These are phyloP conservation scores for Penicillium steckii DNA, from an alignment of 495 filamentous ascomycete genomes.

Conservation along the genomic window DNA sequence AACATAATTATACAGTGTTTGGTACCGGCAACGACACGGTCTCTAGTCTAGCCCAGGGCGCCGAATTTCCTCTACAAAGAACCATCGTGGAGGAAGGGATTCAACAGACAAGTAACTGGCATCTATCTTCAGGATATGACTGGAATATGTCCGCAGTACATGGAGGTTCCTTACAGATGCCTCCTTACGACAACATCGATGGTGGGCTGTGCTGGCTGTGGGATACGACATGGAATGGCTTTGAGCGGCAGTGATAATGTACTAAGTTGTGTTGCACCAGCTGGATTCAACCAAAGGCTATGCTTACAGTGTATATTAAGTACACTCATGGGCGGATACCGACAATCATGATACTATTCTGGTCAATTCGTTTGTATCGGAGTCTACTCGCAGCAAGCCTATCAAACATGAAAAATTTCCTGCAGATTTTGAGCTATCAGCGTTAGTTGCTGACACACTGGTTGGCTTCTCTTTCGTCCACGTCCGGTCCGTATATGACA, in stretches of 20 bases:
- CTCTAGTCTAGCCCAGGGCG: background rate
- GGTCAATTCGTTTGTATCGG: too few relatives aligned
- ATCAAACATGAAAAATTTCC: too few relatives aligned
- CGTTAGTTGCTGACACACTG: background rate
- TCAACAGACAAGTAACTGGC: background rate
- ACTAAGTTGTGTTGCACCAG: too few relatives aligned
- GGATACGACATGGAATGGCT: constrained; percentile 29
- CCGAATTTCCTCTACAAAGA: background rate
- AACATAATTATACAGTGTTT: background rate
- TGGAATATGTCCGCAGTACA: background rate
- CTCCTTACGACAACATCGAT: constrained; percentile 7
- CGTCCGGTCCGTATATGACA: constrained; percentile 31
- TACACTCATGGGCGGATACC: too few relatives aligned
- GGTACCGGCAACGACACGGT: background rate
- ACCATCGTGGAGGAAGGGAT: background rate
- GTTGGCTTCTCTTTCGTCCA: constrained; percentile 21
- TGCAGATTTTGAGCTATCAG: background rate
- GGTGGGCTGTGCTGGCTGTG: constrained; percentile 29
- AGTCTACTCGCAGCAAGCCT: too few relatives aligned
- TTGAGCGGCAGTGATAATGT: constrained; percentile 1
- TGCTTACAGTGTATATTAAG: too few relatives aligned
- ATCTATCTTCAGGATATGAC: background rate
- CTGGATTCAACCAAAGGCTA: too few relatives aligned
- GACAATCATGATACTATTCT: too few relatives aligned
- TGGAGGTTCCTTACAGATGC: background rate